These are phyloP conservation scores for Sabuloglossum arenarium DNA, from an alignment of 495 filamentous ascomycete species.

Conservation along the genomic window DNA sequence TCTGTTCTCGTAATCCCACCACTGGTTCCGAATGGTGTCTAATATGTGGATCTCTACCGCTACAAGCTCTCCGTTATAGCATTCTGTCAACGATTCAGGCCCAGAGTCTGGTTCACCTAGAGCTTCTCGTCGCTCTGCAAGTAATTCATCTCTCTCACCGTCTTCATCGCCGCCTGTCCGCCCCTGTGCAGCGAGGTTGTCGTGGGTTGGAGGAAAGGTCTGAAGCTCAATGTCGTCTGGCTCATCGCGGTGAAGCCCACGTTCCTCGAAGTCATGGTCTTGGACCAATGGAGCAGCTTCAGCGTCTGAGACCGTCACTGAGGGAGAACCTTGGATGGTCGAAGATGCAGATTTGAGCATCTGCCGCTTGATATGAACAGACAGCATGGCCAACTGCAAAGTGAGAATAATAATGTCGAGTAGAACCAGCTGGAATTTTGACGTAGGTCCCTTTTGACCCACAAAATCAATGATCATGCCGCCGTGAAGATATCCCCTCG, in stretches of 20 bases:
- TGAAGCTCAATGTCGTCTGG: conserved; percentile 30
- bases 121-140: conserved; percentile 17
- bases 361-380: conserved; percentile 48
- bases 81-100: neutral
- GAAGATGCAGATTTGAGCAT: conserved; percentile 16
- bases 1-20: conserved; percentile 25
- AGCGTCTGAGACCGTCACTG: neutral
- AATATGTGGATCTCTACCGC: conserved; percentile 50
- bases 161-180: conserved; percentile 15
- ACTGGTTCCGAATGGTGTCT: conserved; percentile 42
- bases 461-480: conserved; percentile 75
- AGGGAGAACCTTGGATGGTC: neutral
- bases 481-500: conserved; percentile 65
- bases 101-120: neutral
- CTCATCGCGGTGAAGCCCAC: conserved; percentile 39
- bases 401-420: conserved; percentile 44
- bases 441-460: conserved; percentile 56
- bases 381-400: conserved; percentile 55
- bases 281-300: conserved; percentile 21
- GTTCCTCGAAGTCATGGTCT: conserved; percentile 65
- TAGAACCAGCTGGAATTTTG: conserved; percentile 36
- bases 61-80: conserved; percentile 44
- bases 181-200: conserved; percentile 3
- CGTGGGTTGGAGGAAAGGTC: conserved; percentile 7
- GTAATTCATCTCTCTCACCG: conserved; percentile 24